These are phyloP conservation scores for Cylindrotheca closterium DNA, from an alignment of 108 stramenopile genomes.

Conservation along the genomic window DNA sequence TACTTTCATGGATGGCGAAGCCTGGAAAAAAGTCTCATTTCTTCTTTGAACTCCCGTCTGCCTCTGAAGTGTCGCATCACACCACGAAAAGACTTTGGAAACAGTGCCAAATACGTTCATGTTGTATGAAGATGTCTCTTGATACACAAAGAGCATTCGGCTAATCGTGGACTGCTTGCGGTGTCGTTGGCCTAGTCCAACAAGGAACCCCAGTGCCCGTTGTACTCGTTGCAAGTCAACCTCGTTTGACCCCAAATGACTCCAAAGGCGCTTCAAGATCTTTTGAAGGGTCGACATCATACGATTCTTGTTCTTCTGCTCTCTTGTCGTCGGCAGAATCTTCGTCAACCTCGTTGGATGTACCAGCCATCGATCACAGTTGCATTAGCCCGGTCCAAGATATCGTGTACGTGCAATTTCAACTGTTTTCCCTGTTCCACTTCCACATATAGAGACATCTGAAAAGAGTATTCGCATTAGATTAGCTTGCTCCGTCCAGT, in stretches of 20 bases:
- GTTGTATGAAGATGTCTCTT: background rate
- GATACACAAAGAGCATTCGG: background rate
- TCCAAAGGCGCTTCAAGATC: conserved; percentile 9
- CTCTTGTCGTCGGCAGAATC: too few species aligned
- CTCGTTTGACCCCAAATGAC: conserved; percentile 35
- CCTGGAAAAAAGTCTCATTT: conserved; percentile 57
- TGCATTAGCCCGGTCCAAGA: conserved; percentile 27
- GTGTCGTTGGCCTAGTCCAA: background rate
- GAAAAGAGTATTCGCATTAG: background rate
- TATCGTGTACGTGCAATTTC: conserved; percentile 36
- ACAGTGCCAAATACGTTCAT: background rate
- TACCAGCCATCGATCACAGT: background rate
- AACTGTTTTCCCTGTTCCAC: conserved; percentile 42
- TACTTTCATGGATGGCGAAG: conserved; percentile 50
- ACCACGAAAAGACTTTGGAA: background rate
- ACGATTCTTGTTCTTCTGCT: too few species aligned
- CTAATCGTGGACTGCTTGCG: background rate
- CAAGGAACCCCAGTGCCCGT: background rate
- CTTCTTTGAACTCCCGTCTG: conserved; percentile 44
- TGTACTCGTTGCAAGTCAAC: conserved; percentile 30
- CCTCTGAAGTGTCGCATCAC: conserved; percentile 3
- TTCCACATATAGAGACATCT: conserved; percentile 9
- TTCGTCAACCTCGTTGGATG: too few species aligned
- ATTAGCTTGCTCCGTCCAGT: too few species aligned
- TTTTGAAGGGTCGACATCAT: too few species aligned